A percentile compares a stretch with the other conserved stretches of the same genome.
Evolutionary conservation across 768 basidiomycete genomes (phyloP).

Genomic region (Mycena maculata): DNA sequence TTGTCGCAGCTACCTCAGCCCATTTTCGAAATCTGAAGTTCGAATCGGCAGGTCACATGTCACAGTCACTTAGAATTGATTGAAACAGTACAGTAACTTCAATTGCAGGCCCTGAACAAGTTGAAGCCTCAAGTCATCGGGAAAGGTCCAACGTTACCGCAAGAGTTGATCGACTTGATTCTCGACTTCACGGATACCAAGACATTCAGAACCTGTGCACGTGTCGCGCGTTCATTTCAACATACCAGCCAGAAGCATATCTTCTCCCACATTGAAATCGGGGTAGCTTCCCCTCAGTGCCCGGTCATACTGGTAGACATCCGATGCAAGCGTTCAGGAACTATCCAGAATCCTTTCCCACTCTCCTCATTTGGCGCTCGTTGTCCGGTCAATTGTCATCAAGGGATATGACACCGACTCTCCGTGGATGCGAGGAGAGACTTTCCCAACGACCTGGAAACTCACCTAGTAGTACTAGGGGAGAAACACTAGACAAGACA

Average conservation of each 20-base stretch:
- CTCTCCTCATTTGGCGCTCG: constrained; percentile 22
- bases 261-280: constrained; percentile 10
- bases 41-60: too few species aligned
- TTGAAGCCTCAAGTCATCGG: too few species aligned
- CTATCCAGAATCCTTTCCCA: not conserved
- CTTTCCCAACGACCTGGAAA: not conserved
- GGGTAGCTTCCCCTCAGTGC: not conserved
- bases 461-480: too few species aligned
- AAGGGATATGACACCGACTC: not conserved
- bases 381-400: constrained; percentile 18
- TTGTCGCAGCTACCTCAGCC: too few species aligned
- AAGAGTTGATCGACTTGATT: constrained; percentile 28
- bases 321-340: not conserved
- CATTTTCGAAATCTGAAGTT: too few species aligned
- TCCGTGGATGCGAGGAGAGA: constrained; percentile 9
- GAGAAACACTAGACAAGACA: too few species aligned
- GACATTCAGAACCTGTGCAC: constrained; percentile 18
- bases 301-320: too few species aligned
- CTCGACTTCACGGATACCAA: constrained; percentile 13
- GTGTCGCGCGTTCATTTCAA: constrained; percentile 18
- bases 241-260: constrained; percentile 24
- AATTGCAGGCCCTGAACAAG: too few species aligned
- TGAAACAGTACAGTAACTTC: too few species aligned
- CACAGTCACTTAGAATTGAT: too few species aligned
- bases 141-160: constrained; percentile 10